Evolutionary conservation across 2,329 filamentous ascomycete genomes (phyloP), one percentile per base, ranked within the genome.

Genomic region (Penicillium oxalicum): DNA sequence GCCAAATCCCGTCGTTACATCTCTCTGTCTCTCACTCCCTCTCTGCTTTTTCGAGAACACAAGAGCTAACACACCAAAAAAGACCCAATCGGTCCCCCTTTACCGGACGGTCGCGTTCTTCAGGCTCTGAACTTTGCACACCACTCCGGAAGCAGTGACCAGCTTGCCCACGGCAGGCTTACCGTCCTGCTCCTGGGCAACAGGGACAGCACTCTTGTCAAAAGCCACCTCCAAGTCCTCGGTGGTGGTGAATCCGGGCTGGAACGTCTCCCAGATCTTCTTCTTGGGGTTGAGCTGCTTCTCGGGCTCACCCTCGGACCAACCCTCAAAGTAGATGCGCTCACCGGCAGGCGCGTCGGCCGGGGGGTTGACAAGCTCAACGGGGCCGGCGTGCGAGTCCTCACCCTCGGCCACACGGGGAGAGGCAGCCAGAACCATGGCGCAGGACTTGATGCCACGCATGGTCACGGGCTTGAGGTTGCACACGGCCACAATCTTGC

Each of bases 401-500:
- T 90, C 91, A 39, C 90, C 91, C 64, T 91, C 87, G 64, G 84
- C 83, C 41, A 87, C 70, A 51, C 79, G 78, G n/a, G 91, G 93
- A 13, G 89, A 95, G 2, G 93, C 93, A 8, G 93, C 93, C 35
- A 98, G 81, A 12, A 98, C 93, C 93, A 98, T 97, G 64, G 91
- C 86, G 47, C 73, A 77, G 29, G 79, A 86, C 68, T 86, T 86
- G 67, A 88, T 80, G 58, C 93, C 93, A 56, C 93, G 88, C 93
- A 98, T 98, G 71, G 94, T 98, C 70, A 97, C 93, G 44, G 93
- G 93, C 79, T 98, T 98, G 60, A 98, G 81, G 73, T 98, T 98
- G 78, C 89, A 95, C 24, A 98, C 91, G 1, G 93, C 88, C 29
- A 98, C 81, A 52, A 98, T 88, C 75, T 94, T 95, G 69, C 93